These are phyloP conservation scores for Rosa persica DNA, from an alignment of 306 rosid genomes.

Conservation along the genomic window DNA sequence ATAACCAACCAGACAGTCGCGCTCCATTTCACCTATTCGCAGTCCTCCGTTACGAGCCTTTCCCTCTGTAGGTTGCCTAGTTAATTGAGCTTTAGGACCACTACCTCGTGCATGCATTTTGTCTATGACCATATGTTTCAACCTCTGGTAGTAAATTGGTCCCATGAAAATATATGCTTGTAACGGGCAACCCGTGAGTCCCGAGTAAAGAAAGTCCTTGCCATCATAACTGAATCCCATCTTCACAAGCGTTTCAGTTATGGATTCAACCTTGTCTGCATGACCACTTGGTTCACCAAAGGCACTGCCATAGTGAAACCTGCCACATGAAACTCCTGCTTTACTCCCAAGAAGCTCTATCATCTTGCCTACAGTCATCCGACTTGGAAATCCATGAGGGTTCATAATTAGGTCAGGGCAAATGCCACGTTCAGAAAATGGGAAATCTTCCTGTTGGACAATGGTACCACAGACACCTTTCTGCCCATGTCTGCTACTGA, in stretches of 20 bases:
- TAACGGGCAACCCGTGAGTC: conserved; percentile 83
- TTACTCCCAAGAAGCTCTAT: conserved; percentile 96
- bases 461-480: conserved; percentile 98
- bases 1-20: conserved; percentile 82
- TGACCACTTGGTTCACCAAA: conserved; percentile 97
- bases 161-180: conserved; percentile 99
- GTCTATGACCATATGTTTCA: conserved; percentile 95
- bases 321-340: conserved; percentile 95
- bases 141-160: conserved; percentile 93
- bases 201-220: conserved; percentile 90
- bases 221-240: conserved; percentile 84
- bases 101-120: conserved; percentile 93
- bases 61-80: conserved; percentile 94
- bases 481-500: conserved; percentile 99
- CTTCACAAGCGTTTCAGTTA: conserved; percentile 80
- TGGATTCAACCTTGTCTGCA: conserved; percentile 86
- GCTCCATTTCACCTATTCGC: conserved; percentile 97
- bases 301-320: conserved; percentile 96
- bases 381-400: conserved; percentile 98
- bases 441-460: conserved; percentile 92
- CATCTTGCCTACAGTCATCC: conserved; percentile 99
- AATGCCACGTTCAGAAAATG: conserved; percentile 92
- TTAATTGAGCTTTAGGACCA: conserved; percentile 63
- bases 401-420: conserved; percentile 97
- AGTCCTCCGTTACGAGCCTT: conserved; percentile 89